Evolutionary conservation across 192 early-diverging fungal species (phyloP), one percentile per base, ranked within the genome.

Genomic region (Ambispora gerdemannii): DNA sequence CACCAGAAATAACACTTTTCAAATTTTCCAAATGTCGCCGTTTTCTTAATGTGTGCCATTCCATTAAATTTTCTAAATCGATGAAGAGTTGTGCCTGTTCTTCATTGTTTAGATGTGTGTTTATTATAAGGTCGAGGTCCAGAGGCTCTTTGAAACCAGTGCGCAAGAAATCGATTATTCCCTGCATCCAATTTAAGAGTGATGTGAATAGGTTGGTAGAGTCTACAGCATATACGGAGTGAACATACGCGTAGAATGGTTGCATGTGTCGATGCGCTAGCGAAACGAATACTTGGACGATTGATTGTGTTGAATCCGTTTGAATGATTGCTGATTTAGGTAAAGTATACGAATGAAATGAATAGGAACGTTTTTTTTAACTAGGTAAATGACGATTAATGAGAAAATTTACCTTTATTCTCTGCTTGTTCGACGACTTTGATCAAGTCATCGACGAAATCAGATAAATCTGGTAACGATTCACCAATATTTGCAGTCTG

Each of bases 191-290:
- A 11, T 58, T 61, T 0, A 83, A 53, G 8, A 86, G 61, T n/a
- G 79, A 74, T 30, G 71, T 74, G 75, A 86, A 86, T 13, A 86
- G 68, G 2, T 77, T 71, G 0, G 73, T 67, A 19, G 76, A 71
- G 32, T 86, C 82, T 24, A 83, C 70, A 15, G 73, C 73, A 51
- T 86, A 78, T 20, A 86, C 79, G 24, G 76, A 75, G 38, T 86
- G 81, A 8, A 86, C 82, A 75, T 84, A 86, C 19, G 63, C 65
- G 51, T 86, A 86, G 52, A 86, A 86, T n/a, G 67, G 70, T 13
- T 75, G 76, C 13, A 83, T 71, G 60, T 86, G 85, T 49, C 77
- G 74, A 27, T 78, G 56, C 6, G 82, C 81, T 13, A 86, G 72
- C 17, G 76, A 76, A 17, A 79, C 77, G 76, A 78, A 83, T 27